Conservation (phyloP, 331 rosid genomes). For the Quercus tomentella region DNA sequence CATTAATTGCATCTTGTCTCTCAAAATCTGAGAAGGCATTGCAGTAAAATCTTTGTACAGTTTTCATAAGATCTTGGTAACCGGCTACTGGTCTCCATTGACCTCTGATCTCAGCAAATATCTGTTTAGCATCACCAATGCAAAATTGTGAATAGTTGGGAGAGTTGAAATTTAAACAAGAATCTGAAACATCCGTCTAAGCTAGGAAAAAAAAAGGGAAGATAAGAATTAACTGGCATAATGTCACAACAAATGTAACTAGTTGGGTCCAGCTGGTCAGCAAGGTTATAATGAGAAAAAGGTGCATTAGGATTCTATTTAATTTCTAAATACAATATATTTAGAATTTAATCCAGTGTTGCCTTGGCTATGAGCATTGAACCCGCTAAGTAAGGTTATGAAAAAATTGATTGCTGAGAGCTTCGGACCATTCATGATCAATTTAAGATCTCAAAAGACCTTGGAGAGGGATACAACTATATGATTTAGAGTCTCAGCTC, state of each 20-base stretch:
- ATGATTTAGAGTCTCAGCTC: not conserved
- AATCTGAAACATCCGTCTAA: not conserved
- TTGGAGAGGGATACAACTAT: not conserved
- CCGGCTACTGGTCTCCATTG: conserved; percentile 92
- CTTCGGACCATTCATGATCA: not conserved
- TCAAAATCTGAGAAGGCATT: conserved; percentile 69
- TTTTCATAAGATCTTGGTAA: conserved; percentile 77
- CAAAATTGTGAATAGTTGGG: not conserved
- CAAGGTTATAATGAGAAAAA: not conserved
- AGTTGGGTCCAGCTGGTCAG: not conserved
- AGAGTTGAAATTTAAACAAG: conserved; percentile 1
- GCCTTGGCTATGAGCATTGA: not conserved
- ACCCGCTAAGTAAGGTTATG: not conserved
- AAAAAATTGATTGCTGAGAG: not conserved
- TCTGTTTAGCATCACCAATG: conserved; percentile 41
- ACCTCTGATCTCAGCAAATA: conserved; percentile 90
- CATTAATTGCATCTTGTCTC: conserved; percentile 82
- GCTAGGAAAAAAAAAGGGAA: not conserved
- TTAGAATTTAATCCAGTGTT: conserved; percentile 8
- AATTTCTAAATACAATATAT: not conserved
- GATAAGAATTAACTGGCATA: not conserved
- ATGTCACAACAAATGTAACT: not conserved
- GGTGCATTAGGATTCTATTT: conserved; percentile 1
- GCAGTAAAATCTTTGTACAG: conserved; percentile 75
- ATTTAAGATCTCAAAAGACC: not conserved